Percentiles rank a stretch among this genome's conserved stretches.
Evolutionary conservation across 306 rosid species (phyloP).

Genomic region (Cucurbita maxima): DNA sequence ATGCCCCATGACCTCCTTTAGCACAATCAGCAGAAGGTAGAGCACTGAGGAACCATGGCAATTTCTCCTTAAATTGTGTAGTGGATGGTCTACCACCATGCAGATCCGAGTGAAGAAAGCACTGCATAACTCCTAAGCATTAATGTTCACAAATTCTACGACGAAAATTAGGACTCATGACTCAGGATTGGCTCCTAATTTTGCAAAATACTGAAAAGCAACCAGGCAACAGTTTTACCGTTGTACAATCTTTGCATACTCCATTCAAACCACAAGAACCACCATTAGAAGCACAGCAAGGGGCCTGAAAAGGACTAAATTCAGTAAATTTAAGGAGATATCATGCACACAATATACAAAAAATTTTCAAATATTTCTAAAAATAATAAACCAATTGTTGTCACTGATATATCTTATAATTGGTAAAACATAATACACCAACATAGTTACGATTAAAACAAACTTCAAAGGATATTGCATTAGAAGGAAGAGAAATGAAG

Average conservation of each 20-base stretch:
- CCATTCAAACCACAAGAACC: slow-evolving; percentile 54
- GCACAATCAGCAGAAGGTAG: slow-evolving; percentile 97
- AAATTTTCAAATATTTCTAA: not conserved
- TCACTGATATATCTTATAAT: not conserved
- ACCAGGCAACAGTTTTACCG: slow-evolving; percentile 28
- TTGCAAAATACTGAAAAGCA: slow-evolving; percentile 1
- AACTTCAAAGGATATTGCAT: not conserved
- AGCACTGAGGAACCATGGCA: slow-evolving; percentile 92
- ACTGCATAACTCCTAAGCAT: slow-evolving; percentile 35
- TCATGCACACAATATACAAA: not conserved
- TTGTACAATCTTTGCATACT: slow-evolving; percentile 85
- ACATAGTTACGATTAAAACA: not conserved
- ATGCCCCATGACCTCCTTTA: slow-evolving; percentile 99
- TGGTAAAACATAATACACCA: not conserved
- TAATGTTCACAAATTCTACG: slow-evolving; percentile 11
- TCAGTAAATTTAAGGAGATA: slow-evolving; percentile 17
- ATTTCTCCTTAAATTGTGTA: slow-evolving; percentile 63
- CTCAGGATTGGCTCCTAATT: not conserved
- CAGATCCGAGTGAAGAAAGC: slow-evolving; percentile 78
- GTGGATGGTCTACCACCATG: slow-evolving; percentile 68
- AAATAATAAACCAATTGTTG: not conserved
- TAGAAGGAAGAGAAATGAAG: not conserved
- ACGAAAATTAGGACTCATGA: not conserved
- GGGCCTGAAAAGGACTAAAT: slow-evolving; percentile 44
- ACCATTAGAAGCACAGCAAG: slow-evolving; percentile 67